Conservation (phyloP, 345 rosid genomes). For the Aquilaria sinensis region DNA sequence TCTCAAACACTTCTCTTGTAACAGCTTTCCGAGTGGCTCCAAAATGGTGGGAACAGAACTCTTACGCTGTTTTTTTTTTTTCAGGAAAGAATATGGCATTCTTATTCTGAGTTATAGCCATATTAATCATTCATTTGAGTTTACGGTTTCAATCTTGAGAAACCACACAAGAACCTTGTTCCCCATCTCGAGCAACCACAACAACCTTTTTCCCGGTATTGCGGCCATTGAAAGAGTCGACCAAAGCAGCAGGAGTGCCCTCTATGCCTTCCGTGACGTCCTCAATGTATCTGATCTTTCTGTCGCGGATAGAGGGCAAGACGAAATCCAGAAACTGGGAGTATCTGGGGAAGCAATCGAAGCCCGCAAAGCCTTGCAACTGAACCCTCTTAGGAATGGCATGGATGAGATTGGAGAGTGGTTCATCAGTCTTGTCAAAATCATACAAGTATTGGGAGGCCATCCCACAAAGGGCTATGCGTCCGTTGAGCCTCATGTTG, state of each 20-base stretch:
- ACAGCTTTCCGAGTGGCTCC: too few species aligned
- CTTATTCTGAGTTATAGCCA: too few species aligned
- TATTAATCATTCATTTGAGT: too few species aligned
- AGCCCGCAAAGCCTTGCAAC: slow-evolving; percentile 32
- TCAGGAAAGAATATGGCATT: too few species aligned
- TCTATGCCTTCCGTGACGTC: slow-evolving; percentile 46
- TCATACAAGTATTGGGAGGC: slow-evolving; percentile 44
- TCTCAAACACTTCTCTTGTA: too few species aligned
- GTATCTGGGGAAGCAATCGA: slow-evolving; percentile 26
- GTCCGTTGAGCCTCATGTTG: slow-evolving; percentile 41
- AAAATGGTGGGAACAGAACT: too few species aligned
- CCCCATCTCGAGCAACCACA: slow-evolving; percentile 25
- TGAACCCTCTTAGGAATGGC: slow-evolving; percentile 23
- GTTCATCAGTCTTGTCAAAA: slow-evolving; percentile 23
- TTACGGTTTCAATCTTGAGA: too few species aligned
- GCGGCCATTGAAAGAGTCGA: slow-evolving; percentile 40
- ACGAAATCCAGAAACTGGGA: slow-evolving; percentile 30
- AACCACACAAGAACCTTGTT: too few species aligned
- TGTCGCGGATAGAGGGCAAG: slow-evolving; percentile 33
- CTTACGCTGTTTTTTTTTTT: too few species aligned
- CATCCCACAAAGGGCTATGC: slow-evolving; percentile 49
- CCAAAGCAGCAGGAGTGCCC: slow-evolving; percentile 38
- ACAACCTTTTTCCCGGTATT: slow-evolving; percentile 51
- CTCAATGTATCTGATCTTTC: slow-evolving; percentile 39
- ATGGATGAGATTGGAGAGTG: slow-evolving; percentile 22